Percentiles rank a stretch among this genome's conserved stretches.
Evolutionary conservation across 2,329 filamentous ascomycete genomes (phyloP).

Genomic region (Monilinia aucupariae): DNA sequence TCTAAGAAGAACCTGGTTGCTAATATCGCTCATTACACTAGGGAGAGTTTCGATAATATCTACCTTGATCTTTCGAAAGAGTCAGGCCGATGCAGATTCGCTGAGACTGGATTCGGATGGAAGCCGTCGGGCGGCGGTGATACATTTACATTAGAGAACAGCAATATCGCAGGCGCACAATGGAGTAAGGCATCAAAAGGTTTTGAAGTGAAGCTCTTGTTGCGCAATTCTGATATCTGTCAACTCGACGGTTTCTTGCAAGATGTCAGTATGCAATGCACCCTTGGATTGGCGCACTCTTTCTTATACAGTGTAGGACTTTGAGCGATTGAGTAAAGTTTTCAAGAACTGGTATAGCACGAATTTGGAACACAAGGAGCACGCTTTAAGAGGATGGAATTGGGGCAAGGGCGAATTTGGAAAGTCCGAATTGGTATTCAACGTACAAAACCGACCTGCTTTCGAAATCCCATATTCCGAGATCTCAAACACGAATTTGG

Average conservation of each 20-base stretch:
- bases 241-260: conserved; percentile 94
- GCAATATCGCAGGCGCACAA: conserved; percentile 79
- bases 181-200: conserved; percentile 93
- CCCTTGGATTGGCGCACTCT: conserved; percentile 8
- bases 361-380: conserved; percentile 85
- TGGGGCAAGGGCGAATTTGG: conserved; percentile 98
- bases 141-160: conserved; percentile 86
- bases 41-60: conserved; percentile 95
- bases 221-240: conserved; percentile 76
- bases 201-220: conserved; percentile 87
- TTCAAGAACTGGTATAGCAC: conserved; percentile 99
- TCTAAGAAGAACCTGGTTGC: background rate
- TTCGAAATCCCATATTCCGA: conserved; percentile 98
- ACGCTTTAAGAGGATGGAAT: conserved; percentile 95
- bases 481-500: conserved; percentile 95
- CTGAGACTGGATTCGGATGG: conserved; percentile 92
- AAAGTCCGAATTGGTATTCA: conserved; percentile 92
- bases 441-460: conserved; percentile 90
- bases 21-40: conserved; percentile 32
- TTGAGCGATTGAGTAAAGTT: conserved; percentile 81
- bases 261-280: conserved; percentile 48
- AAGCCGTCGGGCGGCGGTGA: conserved; percentile 82
- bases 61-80: conserved; percentile 93
- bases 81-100: conserved; percentile 87
- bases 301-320: conserved; percentile 53